phyloP scores from a whole-genome alignment of 164 flowering plant genomes.

The Liriodendron chinense region DNA sequence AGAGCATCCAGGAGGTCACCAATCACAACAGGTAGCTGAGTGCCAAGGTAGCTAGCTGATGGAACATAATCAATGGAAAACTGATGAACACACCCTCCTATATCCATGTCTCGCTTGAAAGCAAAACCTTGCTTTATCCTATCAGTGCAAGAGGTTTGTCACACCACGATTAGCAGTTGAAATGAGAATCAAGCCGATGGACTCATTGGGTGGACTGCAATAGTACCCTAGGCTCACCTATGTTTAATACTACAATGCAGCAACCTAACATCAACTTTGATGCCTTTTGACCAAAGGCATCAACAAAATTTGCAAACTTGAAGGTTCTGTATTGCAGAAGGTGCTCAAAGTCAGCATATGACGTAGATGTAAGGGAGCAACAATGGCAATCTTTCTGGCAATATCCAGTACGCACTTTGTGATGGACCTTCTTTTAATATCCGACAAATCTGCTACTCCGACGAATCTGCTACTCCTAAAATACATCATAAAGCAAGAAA shows the following conservation, averaged over 20 bases:
- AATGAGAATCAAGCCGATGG: too few species aligned
- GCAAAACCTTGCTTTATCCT: too few species aligned
- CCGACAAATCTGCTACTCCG: slow-evolving; percentile 93
- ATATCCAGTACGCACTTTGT: slow-evolving; percentile 75
- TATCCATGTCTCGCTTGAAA: too few species aligned
- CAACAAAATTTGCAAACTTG: slow-evolving; percentile 76
- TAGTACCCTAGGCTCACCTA: slow-evolving; percentile 39
- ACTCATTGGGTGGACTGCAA: too few species aligned
- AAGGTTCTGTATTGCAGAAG: slow-evolving; percentile 70
- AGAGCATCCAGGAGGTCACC: too few species aligned
- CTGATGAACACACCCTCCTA: too few species aligned
- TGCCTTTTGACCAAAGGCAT: slow-evolving; percentile 66
- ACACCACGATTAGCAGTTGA: too few species aligned
- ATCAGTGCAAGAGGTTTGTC: too few species aligned
- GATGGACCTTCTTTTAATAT: slow-evolving; percentile 64
- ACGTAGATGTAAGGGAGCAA: slow-evolving; percentile 77
- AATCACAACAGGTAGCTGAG: too few species aligned
- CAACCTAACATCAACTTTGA: slow-evolving; percentile 64
- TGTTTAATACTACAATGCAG: slow-evolving; percentile 62
- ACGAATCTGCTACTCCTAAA: too few species aligned
- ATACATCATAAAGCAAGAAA: neutral
- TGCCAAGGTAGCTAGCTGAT: too few species aligned
- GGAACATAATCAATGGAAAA: too few species aligned
- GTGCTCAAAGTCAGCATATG: slow-evolving; percentile 72
- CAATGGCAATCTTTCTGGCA: slow-evolving; percentile 92